Percentiles rank a stretch among this genome's conserved stretches.
phyloP scores from a whole-genome alignment of 2,329 filamentous ascomycete species.

The Leptographium lundbergii region DNA sequence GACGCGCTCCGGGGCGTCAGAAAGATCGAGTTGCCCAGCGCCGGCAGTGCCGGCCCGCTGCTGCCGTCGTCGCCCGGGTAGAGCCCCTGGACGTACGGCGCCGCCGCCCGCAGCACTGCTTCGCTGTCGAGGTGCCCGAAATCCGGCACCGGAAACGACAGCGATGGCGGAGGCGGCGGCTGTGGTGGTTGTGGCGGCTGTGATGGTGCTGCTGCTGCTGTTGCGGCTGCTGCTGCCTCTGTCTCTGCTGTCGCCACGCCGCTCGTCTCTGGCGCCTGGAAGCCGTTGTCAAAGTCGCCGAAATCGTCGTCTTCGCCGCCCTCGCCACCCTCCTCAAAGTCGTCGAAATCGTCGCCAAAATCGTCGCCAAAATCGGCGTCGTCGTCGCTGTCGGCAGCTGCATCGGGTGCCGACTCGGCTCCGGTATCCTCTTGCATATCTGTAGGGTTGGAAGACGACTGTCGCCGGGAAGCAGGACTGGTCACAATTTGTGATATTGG shows the following conservation, averaged over 20 bases:
- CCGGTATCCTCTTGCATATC: conserved; percentile 3
- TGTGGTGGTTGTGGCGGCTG: neutral
- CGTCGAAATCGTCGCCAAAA: conserved; percentile 49
- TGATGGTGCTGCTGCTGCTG: conserved; percentile 19
- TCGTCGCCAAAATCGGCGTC: too few relatives aligned
- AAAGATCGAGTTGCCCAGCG: conserved; percentile 54
- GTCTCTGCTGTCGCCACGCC: too few relatives aligned
- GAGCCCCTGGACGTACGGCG: conserved; percentile 54
- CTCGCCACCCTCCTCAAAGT: conserved; percentile 46
- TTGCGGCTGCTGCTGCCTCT: conserved; percentile 19
- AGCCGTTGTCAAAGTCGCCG: conserved; percentile 62
- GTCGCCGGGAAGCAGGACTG: conserved; percentile 18
- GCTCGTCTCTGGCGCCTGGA: conserved; percentile 39
- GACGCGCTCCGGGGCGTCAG: conserved; percentile 78
- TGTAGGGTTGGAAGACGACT: conserved; percentile 14
- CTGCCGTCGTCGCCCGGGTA: conserved; percentile 48
- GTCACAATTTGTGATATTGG: conserved; percentile 21
- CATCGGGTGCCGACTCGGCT: conserved; percentile 24
- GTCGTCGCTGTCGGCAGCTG: conserved; percentile 18
- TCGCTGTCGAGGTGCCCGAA: conserved; percentile 49
- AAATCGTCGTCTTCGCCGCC: conserved; percentile 42
- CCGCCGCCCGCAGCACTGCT: conserved; percentile 46
- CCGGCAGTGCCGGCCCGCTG: conserved; percentile 31
- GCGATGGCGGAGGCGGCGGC: conserved; percentile 10
- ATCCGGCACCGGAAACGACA: conserved; percentile 43